Percentiles rank a stretch among this genome's conserved stretches.
phyloP scores from a whole-genome alignment of 2,329 filamentous ascomycete genomes.

The Metarhizium anisopliae region DNA sequence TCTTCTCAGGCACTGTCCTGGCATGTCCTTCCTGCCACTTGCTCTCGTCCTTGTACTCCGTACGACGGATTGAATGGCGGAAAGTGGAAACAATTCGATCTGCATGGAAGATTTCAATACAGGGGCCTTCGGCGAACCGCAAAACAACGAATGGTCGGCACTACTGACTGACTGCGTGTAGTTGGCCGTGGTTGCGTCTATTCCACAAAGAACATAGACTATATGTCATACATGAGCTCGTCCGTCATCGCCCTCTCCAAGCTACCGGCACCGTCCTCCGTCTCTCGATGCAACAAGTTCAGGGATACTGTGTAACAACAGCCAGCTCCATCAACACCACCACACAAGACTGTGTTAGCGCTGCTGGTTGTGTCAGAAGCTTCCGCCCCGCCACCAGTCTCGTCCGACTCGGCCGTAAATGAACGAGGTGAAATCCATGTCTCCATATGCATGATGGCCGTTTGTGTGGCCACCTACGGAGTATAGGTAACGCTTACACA shows the following conservation, averaged over 20 bases:
- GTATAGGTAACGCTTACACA: too few species aligned
- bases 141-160: too few species aligned
- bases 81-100: background rate
- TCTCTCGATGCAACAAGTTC: background rate
- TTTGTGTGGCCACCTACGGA: background rate
- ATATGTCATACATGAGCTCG: too few species aligned
- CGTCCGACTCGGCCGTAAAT: conserved; percentile 3
- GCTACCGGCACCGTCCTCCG: too few species aligned
- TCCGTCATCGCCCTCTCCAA: background rate
- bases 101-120: background rate
- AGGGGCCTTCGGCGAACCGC: too few species aligned
- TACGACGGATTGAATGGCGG: background rate
- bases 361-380: background rate
- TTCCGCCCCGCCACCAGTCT: background rate
- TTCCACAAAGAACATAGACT: too few species aligned
- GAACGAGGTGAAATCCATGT: background rate
- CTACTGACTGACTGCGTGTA: background rate
- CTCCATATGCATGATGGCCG: background rate
- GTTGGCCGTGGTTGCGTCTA: background rate
- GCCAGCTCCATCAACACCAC: background rate
- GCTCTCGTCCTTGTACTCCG: background rate
- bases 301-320: background rate
- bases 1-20: background rate
- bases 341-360: background rate
- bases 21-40: background rate